A percentile compares a stretch with the other conserved stretches of the same genome.
Conservation (phyloP, 305 asterid species). For the Plantago coronopus region DNA sequence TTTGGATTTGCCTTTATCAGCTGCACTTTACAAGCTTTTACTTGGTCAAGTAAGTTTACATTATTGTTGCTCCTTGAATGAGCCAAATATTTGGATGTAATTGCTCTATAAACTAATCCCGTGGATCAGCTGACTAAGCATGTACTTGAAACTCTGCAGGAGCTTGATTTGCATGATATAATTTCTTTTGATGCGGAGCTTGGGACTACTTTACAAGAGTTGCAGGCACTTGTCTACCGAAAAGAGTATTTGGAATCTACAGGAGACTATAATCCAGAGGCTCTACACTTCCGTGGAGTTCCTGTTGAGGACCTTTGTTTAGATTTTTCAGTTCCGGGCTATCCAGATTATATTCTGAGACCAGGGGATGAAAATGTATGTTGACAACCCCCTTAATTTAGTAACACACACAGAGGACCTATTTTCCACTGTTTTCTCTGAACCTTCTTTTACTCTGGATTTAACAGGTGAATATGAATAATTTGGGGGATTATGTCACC, state of each 20-base stretch:
- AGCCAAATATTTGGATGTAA: background rate
- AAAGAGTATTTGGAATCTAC: conserved; percentile 58
- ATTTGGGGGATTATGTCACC: conserved; percentile 78
- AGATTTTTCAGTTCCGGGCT: conserved; percentile 94
- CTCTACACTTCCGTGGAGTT: conserved; percentile 66
- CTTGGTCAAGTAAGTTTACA: conserved; percentile 70
- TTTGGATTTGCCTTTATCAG: conserved; percentile 84
- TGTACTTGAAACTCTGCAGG: conserved; percentile 36
- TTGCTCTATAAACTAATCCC: background rate
- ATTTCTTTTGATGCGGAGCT: conserved; percentile 73
- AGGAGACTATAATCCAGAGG: conserved; percentile 48
- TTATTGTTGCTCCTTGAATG: background rate
- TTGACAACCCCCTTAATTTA: conserved; percentile 1
- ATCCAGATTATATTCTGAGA: conserved; percentile 76
- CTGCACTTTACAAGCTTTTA: conserved; percentile 76
- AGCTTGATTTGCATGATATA: conserved; percentile 87
- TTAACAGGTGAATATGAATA: conserved; percentile 68
- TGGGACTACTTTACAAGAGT: conserved; percentile 82
- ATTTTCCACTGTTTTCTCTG: background rate
- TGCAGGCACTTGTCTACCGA: conserved; percentile 79
- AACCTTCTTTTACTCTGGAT: conserved; percentile 10
- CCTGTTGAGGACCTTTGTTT: conserved; percentile 81
- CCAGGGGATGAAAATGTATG: conserved; percentile 70
- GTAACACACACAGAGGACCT: background rate
- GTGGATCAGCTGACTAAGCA: no score